Evolutionary conservation across 306 rosid species (phyloP).

Genomic region (Cucumis melo): DNA sequence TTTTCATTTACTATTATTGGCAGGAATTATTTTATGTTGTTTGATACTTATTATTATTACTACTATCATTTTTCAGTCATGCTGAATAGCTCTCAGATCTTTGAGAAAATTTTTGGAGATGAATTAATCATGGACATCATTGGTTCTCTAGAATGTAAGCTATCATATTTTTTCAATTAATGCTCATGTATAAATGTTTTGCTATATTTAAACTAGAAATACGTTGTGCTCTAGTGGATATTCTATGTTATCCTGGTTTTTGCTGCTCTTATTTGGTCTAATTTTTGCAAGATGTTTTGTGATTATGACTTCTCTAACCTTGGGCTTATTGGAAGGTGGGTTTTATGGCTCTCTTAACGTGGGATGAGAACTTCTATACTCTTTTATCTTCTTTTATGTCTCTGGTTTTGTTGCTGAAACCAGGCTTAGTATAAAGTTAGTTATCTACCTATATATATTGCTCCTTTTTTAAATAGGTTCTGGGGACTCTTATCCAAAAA

Average conservation of each 20-base stretch:
- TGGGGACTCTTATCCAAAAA: too few species aligned
- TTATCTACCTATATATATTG: background rate
- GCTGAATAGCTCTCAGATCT: conserved; percentile 67
- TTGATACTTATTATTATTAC: background rate
- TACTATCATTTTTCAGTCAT: conserved; percentile 36
- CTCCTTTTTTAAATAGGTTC: background rate
- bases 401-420: background rate
- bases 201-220: background rate
- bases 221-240: background rate
- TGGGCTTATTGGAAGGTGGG: background rate
- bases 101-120: conserved; percentile 78
- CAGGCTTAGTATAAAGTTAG: background rate
- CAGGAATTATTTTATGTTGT: conserved; percentile 4
- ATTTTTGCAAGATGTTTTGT: background rate
- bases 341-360: background rate
- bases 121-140: conserved; percentile 76
- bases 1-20: background rate
- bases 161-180: background rate
- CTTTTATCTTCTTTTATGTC: background rate
- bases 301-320: background rate
- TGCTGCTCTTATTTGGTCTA: background rate
- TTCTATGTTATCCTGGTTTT: background rate
- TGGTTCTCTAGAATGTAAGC: conserved; percentile 93
- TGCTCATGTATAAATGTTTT: background rate
- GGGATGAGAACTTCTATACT: background rate